Evolutionary conservation across 495 filamentous ascomycete species (phyloP), one percentile per base, ranked within the genome.

Genomic region (Trichocladium uniseriatum): DNA sequence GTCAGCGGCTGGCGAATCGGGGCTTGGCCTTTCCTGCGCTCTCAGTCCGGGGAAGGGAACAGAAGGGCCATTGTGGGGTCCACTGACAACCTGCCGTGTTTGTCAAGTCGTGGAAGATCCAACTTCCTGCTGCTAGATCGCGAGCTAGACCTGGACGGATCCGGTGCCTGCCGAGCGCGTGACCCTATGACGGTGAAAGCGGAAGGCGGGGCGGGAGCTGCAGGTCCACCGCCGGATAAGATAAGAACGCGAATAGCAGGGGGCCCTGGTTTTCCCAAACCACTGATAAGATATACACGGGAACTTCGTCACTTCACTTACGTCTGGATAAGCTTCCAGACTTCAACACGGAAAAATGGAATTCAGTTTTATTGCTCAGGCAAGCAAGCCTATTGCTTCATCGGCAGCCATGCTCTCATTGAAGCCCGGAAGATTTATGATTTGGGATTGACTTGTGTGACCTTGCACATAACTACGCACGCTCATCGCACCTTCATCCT

Each of bases 111-210:
- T 16, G n/a, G 15, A 38, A 35, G 32, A 3, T 9, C 15, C 37
- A 16, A 32, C 13, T 15, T 11, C 14, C 41, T 32, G 41, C 19
- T 31, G n/a, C n/a, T 11, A 27, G 31, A 32, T 22, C 13, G 35
- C 18, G 15, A 21, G 40, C 40, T 38, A 38, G 39, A 38, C 27
- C 48, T 31, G 40, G 29, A 24, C 37, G 14, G 48, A 31, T 14
- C n/a, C 22, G 22, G 39, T 43, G 37, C 48, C 48, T 50, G 48
- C 41, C 48, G 37, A 38, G 16, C 44, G 32, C 38, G 50, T 47
- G 50, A 52, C 40, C 20, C 24, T 31, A 44, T 42, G 49, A 44
- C 43, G 50, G 50, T 48, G 50, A 36, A 27, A 3, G 50, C 24
- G 19, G 29, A 10, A 24, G 38, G 18, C 38, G 20, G 51, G 41